These are phyloP conservation scores for Camellia oleifera DNA, from an alignment of 179 eudicot species.

Conservation along the genomic window DNA sequence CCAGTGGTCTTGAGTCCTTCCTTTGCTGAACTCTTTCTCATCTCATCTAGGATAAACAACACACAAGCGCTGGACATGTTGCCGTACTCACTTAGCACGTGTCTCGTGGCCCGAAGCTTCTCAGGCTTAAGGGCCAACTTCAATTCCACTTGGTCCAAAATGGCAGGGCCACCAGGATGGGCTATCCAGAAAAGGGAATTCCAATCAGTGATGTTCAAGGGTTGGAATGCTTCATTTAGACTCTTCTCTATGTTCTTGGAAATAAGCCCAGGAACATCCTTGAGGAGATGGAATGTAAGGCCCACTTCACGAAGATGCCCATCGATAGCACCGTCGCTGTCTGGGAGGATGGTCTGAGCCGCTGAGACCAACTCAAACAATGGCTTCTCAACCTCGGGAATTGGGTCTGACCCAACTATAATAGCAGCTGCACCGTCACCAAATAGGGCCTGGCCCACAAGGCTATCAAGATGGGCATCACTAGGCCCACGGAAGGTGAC, in stretches of 20 bases:
- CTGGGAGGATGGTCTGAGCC: too few relatives aligned
- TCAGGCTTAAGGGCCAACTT: slow-evolving; percentile 15
- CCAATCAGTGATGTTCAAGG: slow-evolving; percentile 27
- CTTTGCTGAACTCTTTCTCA: slow-evolving; percentile 17
- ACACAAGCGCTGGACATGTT: slow-evolving; percentile 25
- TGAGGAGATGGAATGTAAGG: slow-evolving; percentile 18
- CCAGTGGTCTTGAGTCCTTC: slow-evolving; percentile 19
- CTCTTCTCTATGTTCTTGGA: slow-evolving; percentile 23
- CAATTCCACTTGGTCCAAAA: too few relatives aligned
- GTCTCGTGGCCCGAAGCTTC: slow-evolving; percentile 22
- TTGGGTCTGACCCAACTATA: too few relatives aligned
- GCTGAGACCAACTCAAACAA: too few relatives aligned
- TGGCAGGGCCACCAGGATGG: too few relatives aligned
- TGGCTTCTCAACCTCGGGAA: too few relatives aligned
- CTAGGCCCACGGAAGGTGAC: slow-evolving; percentile 19
- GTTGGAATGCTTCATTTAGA: slow-evolving; percentile 21
- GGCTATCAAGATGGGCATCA: too few relatives aligned
- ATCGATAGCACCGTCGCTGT: too few relatives aligned
- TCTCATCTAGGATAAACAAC: slow-evolving; percentile 20
- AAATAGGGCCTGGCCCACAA: neutral
- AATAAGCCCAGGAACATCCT: slow-evolving; percentile 24
- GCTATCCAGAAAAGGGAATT: slow-evolving; percentile 23
- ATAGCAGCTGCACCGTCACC: too few relatives aligned
- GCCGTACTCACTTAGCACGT: slow-evolving; percentile 26
- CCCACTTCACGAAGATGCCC: too few relatives aligned